These are phyloP conservation scores for Stephania yunnanensis DNA, from an alignment of 164 flowering plant species.

Conservation along the genomic window DNA sequence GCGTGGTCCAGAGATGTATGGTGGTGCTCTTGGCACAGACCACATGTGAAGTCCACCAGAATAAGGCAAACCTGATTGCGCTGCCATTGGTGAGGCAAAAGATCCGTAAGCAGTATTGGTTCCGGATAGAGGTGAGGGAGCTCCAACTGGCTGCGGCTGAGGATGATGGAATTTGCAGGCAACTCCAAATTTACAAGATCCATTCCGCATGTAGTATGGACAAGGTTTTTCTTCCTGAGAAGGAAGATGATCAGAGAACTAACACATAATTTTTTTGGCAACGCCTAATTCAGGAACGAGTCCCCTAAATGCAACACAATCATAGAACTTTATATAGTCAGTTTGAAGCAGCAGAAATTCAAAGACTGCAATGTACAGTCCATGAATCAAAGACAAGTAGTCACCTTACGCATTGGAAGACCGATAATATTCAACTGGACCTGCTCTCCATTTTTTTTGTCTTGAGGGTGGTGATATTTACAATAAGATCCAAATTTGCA, in stretches of 20 bases:
- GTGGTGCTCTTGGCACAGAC: slow-evolving; percentile 45
- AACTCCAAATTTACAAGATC: slow-evolving; percentile 66
- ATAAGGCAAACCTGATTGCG: slow-evolving; percentile 41
- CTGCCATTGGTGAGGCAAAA: slow-evolving; percentile 26
- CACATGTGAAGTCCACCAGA: slow-evolving; percentile 43
- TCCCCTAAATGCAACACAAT: slow-evolving; percentile 1
- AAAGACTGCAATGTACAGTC: neutral
- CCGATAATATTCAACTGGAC: slow-evolving; percentile 48
- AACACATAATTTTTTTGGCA: neutral
- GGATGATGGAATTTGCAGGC: slow-evolving; percentile 89
- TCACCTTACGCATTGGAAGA: slow-evolving; percentile 62
- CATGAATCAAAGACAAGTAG: slow-evolving; percentile 4
- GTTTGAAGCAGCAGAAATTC: neutral
- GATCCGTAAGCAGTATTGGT: slow-evolving; percentile 31
- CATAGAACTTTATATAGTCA: neutral
- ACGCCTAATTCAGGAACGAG: neutral
- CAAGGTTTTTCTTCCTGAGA: slow-evolving; percentile 64
- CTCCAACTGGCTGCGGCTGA: slow-evolving; percentile 46
- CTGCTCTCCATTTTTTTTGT: slow-evolving; percentile 56
- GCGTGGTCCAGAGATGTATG: slow-evolving; percentile 41
- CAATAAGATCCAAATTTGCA: slow-evolving; percentile 67
- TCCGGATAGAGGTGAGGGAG: slow-evolving; percentile 29
- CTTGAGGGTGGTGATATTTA: slow-evolving; percentile 67
- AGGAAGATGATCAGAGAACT: neutral
- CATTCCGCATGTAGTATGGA: slow-evolving; percentile 60